Evolutionary conservation across 768 basidiomycete genomes (phyloP), one percentile per base, ranked within the genome.

Genomic region (Ramaria sp.): DNA sequence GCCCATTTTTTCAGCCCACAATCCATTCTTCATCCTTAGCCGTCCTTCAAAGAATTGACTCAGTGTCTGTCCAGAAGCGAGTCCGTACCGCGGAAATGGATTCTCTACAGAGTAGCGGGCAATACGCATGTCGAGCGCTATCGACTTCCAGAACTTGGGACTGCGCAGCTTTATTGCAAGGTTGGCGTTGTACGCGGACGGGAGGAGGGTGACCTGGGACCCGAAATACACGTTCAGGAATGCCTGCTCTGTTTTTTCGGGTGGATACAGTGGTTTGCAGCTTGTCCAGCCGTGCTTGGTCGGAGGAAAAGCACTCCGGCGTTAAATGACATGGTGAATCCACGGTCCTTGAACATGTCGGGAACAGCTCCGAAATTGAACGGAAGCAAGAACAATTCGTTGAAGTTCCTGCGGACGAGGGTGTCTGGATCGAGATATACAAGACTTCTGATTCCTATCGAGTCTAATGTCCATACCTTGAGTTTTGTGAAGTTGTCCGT

Each of bases 151-250:
- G 47, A 72, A 37, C 45, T 32, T 48, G 15, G 62, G 66, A 50
- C 61, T 64, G 36, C 64, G 59, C 42, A 56, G 55, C 62, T 73
- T 73, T 59, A 70, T 69, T 1, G 65, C 70, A 10, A 73, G 61
- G 60, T 73, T 72, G 53, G 65, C 69, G 60, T 72, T 73, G 63
- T 73, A 74, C 34, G 65, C 65, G 51, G 69, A 70, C 12, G 73
- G 72, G 3, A 74, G 63, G 9, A 67, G 62, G 15, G 68, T 57
- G 20, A 58, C 69, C 42, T 64, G 64, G 24, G 67, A 61, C 0
- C 63, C 70, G 51, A 67, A 74, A 60, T 66, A 73, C 28, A 69
- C 50, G 58, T 73, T 73, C 22, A 74, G 61, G 62, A 72, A 73
- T 22, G 69, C 62, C 62, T 73, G 72, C 58, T 73, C 73, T 2